A percentile compares a stretch with the other conserved stretches of the same genome.
phyloP scores from a whole-genome alignment of 352 stramenopile genomes.

The Phytopythium montanum region DNA sequence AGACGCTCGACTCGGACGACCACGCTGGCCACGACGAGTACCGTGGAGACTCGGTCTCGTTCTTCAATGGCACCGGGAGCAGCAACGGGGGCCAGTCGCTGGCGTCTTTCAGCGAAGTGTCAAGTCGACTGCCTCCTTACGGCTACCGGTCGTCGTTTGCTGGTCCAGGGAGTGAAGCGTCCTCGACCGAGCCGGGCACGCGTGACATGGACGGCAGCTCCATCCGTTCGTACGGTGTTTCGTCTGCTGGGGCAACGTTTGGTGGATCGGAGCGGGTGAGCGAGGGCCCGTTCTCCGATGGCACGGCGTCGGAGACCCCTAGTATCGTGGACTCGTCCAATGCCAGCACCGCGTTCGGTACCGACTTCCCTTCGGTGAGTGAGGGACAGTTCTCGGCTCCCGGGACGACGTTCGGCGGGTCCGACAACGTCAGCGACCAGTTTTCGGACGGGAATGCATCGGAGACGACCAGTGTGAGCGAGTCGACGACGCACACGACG shows the following conservation, averaged over 20 bases:
- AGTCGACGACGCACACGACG: conserved; percentile 35
- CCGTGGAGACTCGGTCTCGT: conserved; percentile 4
- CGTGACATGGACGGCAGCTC: conserved; percentile 48
- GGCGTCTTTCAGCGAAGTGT: conserved; percentile 8
- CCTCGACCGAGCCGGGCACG: conserved; percentile 20
- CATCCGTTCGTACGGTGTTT: conserved; percentile 66
- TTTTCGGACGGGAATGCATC: conserved; percentile 64
- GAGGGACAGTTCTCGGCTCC: conserved; percentile 64
- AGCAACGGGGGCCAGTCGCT: conserved; percentile 3
- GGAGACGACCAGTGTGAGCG: conserved; percentile 50
- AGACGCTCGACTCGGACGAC: conserved; percentile 1
- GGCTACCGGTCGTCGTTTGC: conserved; percentile 39
- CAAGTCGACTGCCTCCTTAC: background rate
- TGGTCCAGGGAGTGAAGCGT: conserved; percentile 37
- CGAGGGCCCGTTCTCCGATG: conserved; percentile 63
- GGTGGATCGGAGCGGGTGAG: conserved; percentile 66
- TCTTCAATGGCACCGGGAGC: background rate
- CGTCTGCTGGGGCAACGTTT: conserved; percentile 74
- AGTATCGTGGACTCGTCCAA: conserved; percentile 74
- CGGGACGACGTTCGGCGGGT: conserved; percentile 55
- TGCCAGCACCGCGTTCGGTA: conserved; percentile 71
- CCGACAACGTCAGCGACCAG: conserved; percentile 51
- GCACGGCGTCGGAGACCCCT: conserved; percentile 60
- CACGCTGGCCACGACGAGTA: conserved; percentile 5
- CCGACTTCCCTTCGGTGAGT: conserved; percentile 70